A percentile compares a stretch with the other conserved stretches of the same genome.
These are phyloP conservation scores for Wickerhamomyces strasburgensis DNA, from an alignment of 805 yeast species.

Conservation along the genomic window DNA sequence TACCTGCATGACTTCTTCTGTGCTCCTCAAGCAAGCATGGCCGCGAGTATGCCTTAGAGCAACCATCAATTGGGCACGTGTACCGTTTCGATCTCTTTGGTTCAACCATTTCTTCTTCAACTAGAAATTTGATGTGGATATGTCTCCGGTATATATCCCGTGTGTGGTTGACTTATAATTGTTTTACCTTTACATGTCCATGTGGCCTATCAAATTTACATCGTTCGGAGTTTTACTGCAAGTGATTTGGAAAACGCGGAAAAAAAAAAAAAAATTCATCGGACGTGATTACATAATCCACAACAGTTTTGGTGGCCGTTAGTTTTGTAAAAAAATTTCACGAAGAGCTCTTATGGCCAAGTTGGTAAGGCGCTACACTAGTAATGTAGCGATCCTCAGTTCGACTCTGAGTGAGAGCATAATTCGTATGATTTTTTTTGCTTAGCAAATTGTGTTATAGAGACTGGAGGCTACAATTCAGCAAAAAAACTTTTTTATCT, in stretches of 20 bases:
- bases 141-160: no score
- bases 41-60: constrained; percentile 49
- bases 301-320: no score
- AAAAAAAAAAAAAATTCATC: no score
- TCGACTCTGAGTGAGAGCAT: constrained; percentile 68
- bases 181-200: no score
- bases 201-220: no score
- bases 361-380: constrained; percentile 82
- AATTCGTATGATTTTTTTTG: not conserved
- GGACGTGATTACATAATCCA: no score
- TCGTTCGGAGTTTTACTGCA: no score
- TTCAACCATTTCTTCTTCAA: constrained; percentile 1
- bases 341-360: constrained; percentile 44
- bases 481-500: no score
- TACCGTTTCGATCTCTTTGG: constrained; percentile 35
- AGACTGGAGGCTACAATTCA: no score
- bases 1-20: constrained; percentile 64
- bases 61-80: constrained; percentile 39
- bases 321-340: not conserved
- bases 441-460: no score
- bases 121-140: not conserved
- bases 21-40: constrained; percentile 64
- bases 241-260: not conserved
- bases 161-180: no score
- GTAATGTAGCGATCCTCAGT: constrained; percentile 80